Percentiles rank a stretch among this genome's conserved stretches.
Evolutionary conservation across 2,329 filamentous ascomycete species (phyloP).

Genomic region (Fusarium dimerum): DNA sequence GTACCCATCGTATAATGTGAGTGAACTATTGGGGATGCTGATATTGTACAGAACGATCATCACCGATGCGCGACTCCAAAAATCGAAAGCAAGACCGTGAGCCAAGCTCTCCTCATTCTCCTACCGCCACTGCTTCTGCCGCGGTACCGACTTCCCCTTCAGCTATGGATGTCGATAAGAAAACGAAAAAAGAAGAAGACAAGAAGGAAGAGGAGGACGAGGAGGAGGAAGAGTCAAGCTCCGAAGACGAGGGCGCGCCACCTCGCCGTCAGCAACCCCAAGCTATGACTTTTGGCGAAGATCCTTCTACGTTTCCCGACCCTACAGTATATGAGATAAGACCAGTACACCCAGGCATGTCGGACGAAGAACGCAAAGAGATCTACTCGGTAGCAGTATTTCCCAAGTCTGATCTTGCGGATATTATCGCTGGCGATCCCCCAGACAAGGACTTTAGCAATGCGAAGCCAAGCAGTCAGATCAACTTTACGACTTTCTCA

Average conservation of each 20-base stretch:
- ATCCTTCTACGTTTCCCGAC: slow-evolving; percentile 88
- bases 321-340: slow-evolving; percentile 94
- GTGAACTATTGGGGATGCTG: slow-evolving; percentile 6
- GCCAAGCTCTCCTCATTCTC: slow-evolving; percentile 61
- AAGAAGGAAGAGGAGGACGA: slow-evolving; percentile 32
- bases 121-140: slow-evolving; percentile 44
- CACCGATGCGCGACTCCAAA: slow-evolving; percentile 55
- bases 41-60: slow-evolving; percentile 50
- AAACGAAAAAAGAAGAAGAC: slow-evolving; percentile 37
- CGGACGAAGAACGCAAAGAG: slow-evolving; percentile 79
- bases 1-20: slow-evolving; percentile 2
- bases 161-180: slow-evolving; percentile 62
- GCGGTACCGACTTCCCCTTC: slow-evolving; percentile 41
- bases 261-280: slow-evolving; percentile 68
- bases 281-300: slow-evolving; percentile 86
- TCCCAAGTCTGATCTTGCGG: slow-evolving; percentile 75
- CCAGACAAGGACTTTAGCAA: slow-evolving; percentile 96
- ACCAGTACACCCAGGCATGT: slow-evolving; percentile 71
- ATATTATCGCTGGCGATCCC: slow-evolving; percentile 84
- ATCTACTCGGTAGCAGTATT: slow-evolving; percentile 88
- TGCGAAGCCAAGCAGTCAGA: slow-evolving; percentile 90
- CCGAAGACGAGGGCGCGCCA: slow-evolving; percentile 61
- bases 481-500: slow-evolving; percentile 91
- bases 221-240: slow-evolving; percentile 50
- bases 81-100: slow-evolving; percentile 51